A percentile compares a stretch with the other conserved stretches of the same genome.
These are phyloP conservation scores for Mycogone perniciosa DNA, from an alignment of 2,329 filamentous ascomycete species.

Conservation along the genomic window DNA sequence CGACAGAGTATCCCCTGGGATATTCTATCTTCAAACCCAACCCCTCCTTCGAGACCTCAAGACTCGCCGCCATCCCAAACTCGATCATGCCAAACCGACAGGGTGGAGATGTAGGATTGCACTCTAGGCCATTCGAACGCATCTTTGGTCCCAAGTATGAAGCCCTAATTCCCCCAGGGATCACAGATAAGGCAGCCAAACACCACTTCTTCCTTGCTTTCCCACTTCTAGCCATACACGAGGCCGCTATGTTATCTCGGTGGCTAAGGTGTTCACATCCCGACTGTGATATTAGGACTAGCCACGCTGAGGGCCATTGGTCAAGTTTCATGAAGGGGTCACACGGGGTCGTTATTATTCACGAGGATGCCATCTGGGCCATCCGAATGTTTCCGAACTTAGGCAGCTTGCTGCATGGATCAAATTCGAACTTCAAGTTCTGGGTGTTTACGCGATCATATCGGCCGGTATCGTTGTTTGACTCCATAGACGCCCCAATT, in stretches of 20 bases:
- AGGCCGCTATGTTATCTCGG: constrained; percentile 32
- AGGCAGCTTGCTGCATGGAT: constrained; percentile 24
- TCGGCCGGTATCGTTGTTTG: constrained; percentile 15
- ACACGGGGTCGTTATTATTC: constrained; percentile 35
- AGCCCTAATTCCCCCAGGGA: constrained; percentile 20
- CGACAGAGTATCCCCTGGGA: constrained; percentile 20
- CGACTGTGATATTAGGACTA: constrained; percentile 37
- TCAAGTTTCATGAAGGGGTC: constrained; percentile 31
- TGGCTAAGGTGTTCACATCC: constrained; percentile 40
- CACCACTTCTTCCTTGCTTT: constrained; percentile 44
- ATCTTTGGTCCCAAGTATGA: constrained; percentile 29
- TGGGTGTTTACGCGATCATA: constrained; percentile 35
- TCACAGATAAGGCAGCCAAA: constrained; percentile 10
- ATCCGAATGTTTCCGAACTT: constrained; percentile 36
- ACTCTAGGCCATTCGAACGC: constrained; percentile 20
- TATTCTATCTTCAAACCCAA: constrained; percentile 33
- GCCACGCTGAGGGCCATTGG: constrained; percentile 41
- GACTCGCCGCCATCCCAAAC: constrained; percentile 21
- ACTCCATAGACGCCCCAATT: constrained; percentile 7
- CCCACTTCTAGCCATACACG: constrained; percentile 30
- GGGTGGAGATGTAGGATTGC: constrained; percentile 1
- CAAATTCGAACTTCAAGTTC: constrained; percentile 26
- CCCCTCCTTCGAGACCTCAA: constrained; percentile 14
- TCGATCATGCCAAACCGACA: neutral
- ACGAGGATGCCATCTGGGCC: constrained; percentile 35